These are phyloP conservation scores for Erysimum cheiranthoides DNA, from an alignment of 345 rosid species.

Conservation along the genomic window DNA sequence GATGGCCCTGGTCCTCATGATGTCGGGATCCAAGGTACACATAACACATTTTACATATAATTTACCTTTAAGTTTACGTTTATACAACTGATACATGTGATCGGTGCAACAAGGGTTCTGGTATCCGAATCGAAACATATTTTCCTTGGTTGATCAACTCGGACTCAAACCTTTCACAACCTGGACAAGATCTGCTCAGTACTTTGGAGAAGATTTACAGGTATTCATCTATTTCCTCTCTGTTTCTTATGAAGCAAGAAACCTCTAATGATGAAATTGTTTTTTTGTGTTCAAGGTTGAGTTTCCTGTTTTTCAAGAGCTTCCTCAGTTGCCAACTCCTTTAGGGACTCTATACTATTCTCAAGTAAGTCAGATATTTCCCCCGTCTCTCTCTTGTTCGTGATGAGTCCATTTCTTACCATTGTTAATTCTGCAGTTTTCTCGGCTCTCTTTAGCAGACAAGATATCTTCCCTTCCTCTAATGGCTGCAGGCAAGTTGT, in stretches of 20 bases:
- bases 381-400: not conserved
- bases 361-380: slow-evolving; percentile 44
- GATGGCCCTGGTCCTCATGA: slow-evolving; percentile 58
- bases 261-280: not conserved
- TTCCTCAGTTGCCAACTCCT: slow-evolving; percentile 67
- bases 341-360: slow-evolving; percentile 42
- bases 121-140: slow-evolving; percentile 48
- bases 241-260: slow-evolving; percentile 23
- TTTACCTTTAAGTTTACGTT: not conserved
- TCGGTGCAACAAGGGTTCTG: slow-evolving; percentile 55
- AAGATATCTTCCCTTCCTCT: slow-evolving; percentile 61
- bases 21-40: slow-evolving; percentile 61
- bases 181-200: slow-evolving; percentile 56
- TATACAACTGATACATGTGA: not conserved
- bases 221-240: slow-evolving; percentile 37
- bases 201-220: slow-evolving; percentile 56
- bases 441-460: slow-evolving; percentile 53
- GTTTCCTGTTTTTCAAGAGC: slow-evolving; percentile 67
- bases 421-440: slow-evolving; percentile 48
- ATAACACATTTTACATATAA: not conserved
- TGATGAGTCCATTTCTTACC: not conserved
- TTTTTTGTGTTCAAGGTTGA: slow-evolving; percentile 53
- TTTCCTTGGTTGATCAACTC: slow-evolving; percentile 55
- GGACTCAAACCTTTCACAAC: not conserved
- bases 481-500: slow-evolving; percentile 61